These are phyloP conservation scores for Salix caprea DNA, from an alignment of 345 rosid species.

Conservation along the genomic window DNA sequence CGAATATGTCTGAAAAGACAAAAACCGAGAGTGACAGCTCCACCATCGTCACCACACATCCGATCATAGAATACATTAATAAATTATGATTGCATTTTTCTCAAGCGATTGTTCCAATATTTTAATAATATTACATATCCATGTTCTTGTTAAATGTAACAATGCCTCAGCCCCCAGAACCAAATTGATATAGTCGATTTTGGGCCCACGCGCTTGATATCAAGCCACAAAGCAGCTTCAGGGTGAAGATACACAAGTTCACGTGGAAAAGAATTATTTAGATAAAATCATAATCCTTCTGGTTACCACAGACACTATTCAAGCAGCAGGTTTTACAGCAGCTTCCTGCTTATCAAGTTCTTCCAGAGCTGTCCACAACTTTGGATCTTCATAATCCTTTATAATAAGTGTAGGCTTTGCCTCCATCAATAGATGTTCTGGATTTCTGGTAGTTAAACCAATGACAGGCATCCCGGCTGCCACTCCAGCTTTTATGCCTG, in stretches of 20 bases:
- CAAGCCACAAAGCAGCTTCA: background rate
- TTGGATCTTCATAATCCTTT: constrained; percentile 72
- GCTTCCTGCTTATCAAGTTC: constrained; percentile 51
- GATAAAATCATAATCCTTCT: background rate
- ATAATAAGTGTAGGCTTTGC: constrained; percentile 77
- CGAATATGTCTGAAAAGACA: too few relatives aligned
- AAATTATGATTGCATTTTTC: background rate
- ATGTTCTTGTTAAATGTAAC: too few relatives aligned
- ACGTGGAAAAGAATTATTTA: background rate
- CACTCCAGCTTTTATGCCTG: constrained; percentile 94
- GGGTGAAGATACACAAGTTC: background rate
- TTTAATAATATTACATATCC: background rate
- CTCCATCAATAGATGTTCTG: constrained; percentile 52
- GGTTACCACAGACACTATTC: background rate
- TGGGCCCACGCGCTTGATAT: background rate
- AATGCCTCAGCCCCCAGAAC: background rate
- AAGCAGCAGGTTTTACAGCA: constrained; percentile 17
- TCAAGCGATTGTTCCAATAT: background rate
- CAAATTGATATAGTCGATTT: background rate
- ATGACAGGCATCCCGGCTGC: constrained; percentile 90
- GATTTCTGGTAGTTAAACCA: constrained; percentile 74
- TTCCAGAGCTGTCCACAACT: constrained; percentile 71
- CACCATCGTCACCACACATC: background rate
- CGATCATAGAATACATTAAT: background rate
- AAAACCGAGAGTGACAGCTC: background rate